Evolutionary conservation across 352 stramenopile species (phyloP), one percentile per base, ranked within the genome.

Genomic region (Globisporangium recalcitrans): DNA sequence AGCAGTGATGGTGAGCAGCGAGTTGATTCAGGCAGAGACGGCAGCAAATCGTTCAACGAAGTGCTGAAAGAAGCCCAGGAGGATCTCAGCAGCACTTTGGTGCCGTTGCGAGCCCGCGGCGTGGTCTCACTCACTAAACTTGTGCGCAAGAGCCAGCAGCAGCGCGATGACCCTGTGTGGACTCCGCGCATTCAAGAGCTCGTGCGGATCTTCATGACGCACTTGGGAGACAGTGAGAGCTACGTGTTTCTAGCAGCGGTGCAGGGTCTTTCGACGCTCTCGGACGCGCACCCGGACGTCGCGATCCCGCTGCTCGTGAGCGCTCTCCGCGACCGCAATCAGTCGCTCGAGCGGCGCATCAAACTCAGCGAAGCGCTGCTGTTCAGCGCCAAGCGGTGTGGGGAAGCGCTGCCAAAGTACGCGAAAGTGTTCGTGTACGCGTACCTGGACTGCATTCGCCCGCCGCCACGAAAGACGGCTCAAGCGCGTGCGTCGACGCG

Each of bases 241-340:
- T 95, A 95, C 63, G 86, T 95, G 1, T 95, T 80, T 49, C 74
- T 95, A n/a, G 86, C 86, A 0, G 80, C 86, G 21, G 74, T 95
- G 3, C 86, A 95, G 59, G 83, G 83, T 11, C 58, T 95, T 14
- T 69, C 85, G 14, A 68, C 78, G 22, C 65, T 95, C 8, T 65
- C 79, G 0, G 82, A 95, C 46, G 70, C 72, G 0, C 78, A 93
- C 42, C 67, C 84, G 1, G 67, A 85, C 53, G 71, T 86, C 4
- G 78, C 86, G 2, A 88, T 95, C 44, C 82, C 84, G 24, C 38
- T 80, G n/a, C 71, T 93, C 13, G 78, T 92, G 11, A 64, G 68
- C 2, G 72, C 71, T 7, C 57, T 93, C 3, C 64, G 63, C 13
- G 78, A 93, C 42, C 59, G 60, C 16, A 70, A 19, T 3, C 67